Conservation (phyloP, 2,329 filamentous ascomycete species). For the Penicillium psychrosexuale region DNA sequence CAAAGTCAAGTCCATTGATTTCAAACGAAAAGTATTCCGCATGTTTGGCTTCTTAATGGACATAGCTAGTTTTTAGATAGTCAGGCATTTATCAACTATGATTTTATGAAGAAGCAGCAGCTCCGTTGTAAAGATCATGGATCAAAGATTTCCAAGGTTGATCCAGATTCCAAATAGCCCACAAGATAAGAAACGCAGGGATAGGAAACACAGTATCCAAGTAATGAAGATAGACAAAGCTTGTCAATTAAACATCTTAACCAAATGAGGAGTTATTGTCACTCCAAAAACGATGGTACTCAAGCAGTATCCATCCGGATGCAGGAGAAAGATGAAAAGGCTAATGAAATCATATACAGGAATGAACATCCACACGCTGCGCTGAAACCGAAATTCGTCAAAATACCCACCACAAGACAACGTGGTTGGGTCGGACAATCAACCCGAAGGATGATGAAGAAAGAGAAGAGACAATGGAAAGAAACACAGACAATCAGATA, state of each 20-base stretch:
- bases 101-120: slow-evolving; percentile 10
- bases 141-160: neutral
- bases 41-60: slow-evolving; percentile 17
- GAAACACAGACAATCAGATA: slow-evolving; percentile 14
- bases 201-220: neutral
- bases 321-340: slow-evolving; percentile 7
- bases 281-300: slow-evolving; percentile 10
- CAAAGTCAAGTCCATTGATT: slow-evolving; percentile 21
- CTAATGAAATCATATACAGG: slow-evolving; percentile 20
- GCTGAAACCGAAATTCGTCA: slow-evolving; percentile 17
- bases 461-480: slow-evolving; percentile 9
- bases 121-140: neutral
- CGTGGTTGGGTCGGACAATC: slow-evolving; percentile 2
- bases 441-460: slow-evolving; percentile 1
- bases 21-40: slow-evolving; percentile 25
- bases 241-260: slow-evolving; percentile 9
- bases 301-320: slow-evolving; percentile 6
- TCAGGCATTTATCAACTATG: slow-evolving; percentile 18
- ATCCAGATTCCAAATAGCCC: neutral
- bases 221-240: neutral
- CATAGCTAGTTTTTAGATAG: slow-evolving; percentile 21
- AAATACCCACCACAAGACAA: neutral
- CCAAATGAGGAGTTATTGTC: neutral
- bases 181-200: neutral
- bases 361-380: slow-evolving; percentile 16